Evolutionary conservation across 2,329 filamentous ascomycete species (phyloP).

Genomic region (Aspergillus tanneri): DNA sequence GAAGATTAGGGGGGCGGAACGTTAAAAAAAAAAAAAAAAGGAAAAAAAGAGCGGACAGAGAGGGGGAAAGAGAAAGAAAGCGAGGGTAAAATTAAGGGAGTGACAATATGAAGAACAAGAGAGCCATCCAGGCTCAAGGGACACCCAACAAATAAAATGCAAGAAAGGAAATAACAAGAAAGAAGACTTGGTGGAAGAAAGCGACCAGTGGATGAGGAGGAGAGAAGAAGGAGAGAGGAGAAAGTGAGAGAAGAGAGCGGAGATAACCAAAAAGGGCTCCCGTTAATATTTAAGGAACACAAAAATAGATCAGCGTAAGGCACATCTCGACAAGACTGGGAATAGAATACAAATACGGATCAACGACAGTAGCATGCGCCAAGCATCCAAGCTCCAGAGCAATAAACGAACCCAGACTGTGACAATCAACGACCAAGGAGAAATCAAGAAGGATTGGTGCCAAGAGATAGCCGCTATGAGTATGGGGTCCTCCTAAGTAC

Average conservation of each 20-base stretch:
- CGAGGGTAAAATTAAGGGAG: not conserved
- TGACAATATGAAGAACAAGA: not conserved
- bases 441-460: not conserved
- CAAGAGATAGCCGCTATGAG: not conserved
- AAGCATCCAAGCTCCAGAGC: not conserved
- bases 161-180: not conserved
- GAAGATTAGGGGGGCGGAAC: too few species aligned
- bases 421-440: not conserved
- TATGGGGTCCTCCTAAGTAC: not conserved
- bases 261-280: constrained; percentile 2
- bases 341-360: not conserved
- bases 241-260: not conserved
- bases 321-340: too few species aligned
- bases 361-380: not conserved
- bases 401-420: not conserved
- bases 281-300: not conserved
- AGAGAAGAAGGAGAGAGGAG: not conserved
- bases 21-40: not conserved
- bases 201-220: not conserved
- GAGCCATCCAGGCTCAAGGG: not conserved
- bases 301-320: constrained; percentile 8
- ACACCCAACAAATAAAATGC: not conserved
- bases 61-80: not conserved
- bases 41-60: constrained; percentile 10
- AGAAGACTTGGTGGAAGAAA: not conserved